Evolutionary conservation across 1,284 basidiomycete species (phyloP).

Genomic region (Heterobasidion annosum): DNA sequence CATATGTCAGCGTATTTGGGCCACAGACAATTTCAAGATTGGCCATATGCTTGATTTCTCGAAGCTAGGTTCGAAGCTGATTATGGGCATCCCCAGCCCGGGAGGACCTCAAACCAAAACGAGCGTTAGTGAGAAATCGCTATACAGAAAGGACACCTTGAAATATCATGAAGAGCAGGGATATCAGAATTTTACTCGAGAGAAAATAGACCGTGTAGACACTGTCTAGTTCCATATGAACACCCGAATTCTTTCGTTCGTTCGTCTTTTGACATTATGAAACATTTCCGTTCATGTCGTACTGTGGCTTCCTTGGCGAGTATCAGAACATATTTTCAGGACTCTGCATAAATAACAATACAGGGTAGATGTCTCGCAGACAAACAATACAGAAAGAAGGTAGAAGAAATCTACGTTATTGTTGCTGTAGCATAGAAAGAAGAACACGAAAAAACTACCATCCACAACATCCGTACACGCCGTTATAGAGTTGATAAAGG

Average conservation of each 20-base stretch:
- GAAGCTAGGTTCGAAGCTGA: slow-evolving; percentile 31
- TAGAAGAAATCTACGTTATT: background rate
- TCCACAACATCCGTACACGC: slow-evolving; percentile 4
- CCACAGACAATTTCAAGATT: slow-evolving; percentile 50
- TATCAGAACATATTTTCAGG: background rate
- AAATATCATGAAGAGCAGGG: background rate
- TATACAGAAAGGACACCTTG: background rate
- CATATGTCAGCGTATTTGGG: slow-evolving; percentile 53
- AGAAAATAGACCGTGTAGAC: background rate
- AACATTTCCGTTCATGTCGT: too few relatives aligned
- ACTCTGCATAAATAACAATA: slow-evolving; percentile 12
- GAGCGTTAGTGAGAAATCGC: slow-evolving; percentile 6
- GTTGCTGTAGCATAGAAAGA: slow-evolving; percentile 5
- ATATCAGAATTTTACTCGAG: background rate
- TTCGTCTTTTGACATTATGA: too few relatives aligned
- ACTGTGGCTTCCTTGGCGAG: too few relatives aligned
- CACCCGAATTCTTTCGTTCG: too few relatives aligned
- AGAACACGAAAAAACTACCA: slow-evolving; percentile 8
- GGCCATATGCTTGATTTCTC: slow-evolving; percentile 43
- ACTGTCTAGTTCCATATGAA: background rate
- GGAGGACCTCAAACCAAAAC: slow-evolving; percentile 2
- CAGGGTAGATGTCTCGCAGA: slow-evolving; percentile 9
- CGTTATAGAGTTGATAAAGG: background rate
- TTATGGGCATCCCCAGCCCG: slow-evolving; percentile 31
- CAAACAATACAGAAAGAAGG: slow-evolving; percentile 8